Evolutionary conservation across 1,284 basidiomycete genomes (phyloP).

Genomic region (Rhodotorula sp.): DNA sequence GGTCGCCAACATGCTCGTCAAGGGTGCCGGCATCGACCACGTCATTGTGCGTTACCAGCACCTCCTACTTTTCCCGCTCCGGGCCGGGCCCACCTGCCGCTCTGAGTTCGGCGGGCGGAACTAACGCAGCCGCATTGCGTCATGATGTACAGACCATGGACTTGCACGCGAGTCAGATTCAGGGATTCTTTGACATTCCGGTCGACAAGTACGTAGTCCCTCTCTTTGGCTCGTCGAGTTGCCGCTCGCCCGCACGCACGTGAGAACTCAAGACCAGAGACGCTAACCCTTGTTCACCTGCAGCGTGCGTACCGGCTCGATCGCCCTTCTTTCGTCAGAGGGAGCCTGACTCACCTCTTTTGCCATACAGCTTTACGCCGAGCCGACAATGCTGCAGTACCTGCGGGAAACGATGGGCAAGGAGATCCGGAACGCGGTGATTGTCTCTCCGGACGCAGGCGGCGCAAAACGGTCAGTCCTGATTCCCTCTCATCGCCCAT

Average conservation of each 20-base stretch:
- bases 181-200: constrained; percentile 99
- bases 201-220: constrained; percentile 86
- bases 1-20: constrained; percentile 94
- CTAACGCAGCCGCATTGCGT: too few relatives aligned
- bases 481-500: neutral
- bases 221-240: neutral
- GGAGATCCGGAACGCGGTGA: constrained; percentile 70
- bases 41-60: constrained; percentile 73
- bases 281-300: neutral
- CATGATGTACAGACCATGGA: constrained; percentile 83
- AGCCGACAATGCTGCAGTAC: constrained; percentile 94
- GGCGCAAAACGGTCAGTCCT: constrained; percentile 85
- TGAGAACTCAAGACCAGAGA: too few relatives aligned
- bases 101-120: too few relatives aligned
- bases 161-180: constrained; percentile 95
- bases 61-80: too few relatives aligned
- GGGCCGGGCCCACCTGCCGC: too few relatives aligned
- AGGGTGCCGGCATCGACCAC: constrained; percentile 96
- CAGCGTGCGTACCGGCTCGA: constrained; percentile 52
- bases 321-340: neutral
- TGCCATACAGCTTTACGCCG: constrained; percentile 78
- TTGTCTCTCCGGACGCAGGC: constrained; percentile 97
- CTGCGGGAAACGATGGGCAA: constrained; percentile 89
- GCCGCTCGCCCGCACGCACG: too few relatives aligned
- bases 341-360: neutral